phyloP scores from a whole-genome alignment of 495 filamentous ascomycete genomes.

The Neurospora africana region DNA sequence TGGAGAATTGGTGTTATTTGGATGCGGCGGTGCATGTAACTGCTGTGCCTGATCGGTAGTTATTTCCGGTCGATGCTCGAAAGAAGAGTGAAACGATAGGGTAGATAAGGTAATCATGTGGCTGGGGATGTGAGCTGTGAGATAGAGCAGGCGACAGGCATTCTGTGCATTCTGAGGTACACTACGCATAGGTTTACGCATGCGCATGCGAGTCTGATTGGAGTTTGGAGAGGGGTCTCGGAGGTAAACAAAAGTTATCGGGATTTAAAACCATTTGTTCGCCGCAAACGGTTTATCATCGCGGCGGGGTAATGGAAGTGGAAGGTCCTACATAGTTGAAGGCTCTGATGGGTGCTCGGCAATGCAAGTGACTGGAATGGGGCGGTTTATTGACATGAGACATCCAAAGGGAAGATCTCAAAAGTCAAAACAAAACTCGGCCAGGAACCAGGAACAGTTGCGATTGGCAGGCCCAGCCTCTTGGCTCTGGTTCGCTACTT shows the following conservation, averaged over 20 bases:
- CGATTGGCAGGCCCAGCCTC: neutral
- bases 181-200: neutral
- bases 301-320: neutral
- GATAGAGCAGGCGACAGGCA: neutral
- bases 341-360: neutral
- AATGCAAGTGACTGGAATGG: neutral
- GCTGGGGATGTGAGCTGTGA: neutral
- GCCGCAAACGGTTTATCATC: neutral
- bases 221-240: neutral
- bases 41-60: neutral
- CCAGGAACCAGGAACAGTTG: neutral
- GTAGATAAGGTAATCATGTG: neutral
- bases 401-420: neutral
- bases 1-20: slow-evolving; percentile 17
- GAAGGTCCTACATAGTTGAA: neutral
- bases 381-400: neutral
- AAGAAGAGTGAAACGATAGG: neutral
- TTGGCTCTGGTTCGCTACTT: neutral
- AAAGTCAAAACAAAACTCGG: neutral
- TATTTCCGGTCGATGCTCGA: neutral
- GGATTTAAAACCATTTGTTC: neutral
- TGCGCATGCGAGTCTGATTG: neutral
- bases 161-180: neutral
- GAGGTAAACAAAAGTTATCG: neutral
- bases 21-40: slow-evolving; percentile 22